phyloP scores from a whole-genome alignment of 331 rosid species.

The Erythrophleum ivorense region DNA sequence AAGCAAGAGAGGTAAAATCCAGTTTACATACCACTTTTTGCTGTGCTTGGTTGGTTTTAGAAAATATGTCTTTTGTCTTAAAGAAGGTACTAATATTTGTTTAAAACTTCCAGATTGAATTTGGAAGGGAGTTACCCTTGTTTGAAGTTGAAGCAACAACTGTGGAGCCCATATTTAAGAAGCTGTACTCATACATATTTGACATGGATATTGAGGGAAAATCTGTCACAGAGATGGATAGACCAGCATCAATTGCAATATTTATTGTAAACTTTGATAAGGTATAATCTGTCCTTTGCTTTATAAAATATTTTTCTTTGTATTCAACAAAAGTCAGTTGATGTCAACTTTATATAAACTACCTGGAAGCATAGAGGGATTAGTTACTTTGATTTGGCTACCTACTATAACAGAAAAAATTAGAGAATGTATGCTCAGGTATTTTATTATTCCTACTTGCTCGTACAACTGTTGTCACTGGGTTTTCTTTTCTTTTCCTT shows the following conservation, averaged over 20 bases:
- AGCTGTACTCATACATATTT: constrained; percentile 79
- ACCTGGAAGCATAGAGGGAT: constrained; percentile 11
- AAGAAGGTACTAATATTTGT: constrained; percentile 33
- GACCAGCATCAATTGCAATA: constrained; percentile 76
- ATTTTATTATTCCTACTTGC: constrained; percentile 33
- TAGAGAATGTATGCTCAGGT: constrained; percentile 12
- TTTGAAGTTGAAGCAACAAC: constrained; percentile 90
- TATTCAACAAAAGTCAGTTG: constrained; percentile 9
- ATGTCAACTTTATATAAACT: constrained; percentile 25
- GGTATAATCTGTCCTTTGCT: constrained; percentile 54
- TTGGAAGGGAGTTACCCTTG: constrained; percentile 89
- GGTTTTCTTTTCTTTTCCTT: constrained; percentile 18
- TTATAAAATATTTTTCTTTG: constrained; percentile 23
- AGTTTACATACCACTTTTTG: constrained; percentile 3
- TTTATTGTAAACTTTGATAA: constrained; percentile 92
- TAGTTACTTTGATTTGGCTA: constrained; percentile 16
- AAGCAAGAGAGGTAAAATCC: constrained; percentile 79
- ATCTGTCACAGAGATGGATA: constrained; percentile 65
- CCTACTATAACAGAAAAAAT: constrained; percentile 17
- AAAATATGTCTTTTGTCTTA: constrained; percentile 1
- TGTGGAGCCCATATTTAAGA: constrained; percentile 88
- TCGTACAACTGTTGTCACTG: constrained; percentile 8
- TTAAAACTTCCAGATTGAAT: constrained; percentile 63
- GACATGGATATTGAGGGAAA: constrained; percentile 56
- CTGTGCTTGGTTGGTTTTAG: constrained; percentile 8